Evolutionary conservation across 257 asterid genomes (phyloP).

Genomic region (Solanum chiquidenum): DNA sequence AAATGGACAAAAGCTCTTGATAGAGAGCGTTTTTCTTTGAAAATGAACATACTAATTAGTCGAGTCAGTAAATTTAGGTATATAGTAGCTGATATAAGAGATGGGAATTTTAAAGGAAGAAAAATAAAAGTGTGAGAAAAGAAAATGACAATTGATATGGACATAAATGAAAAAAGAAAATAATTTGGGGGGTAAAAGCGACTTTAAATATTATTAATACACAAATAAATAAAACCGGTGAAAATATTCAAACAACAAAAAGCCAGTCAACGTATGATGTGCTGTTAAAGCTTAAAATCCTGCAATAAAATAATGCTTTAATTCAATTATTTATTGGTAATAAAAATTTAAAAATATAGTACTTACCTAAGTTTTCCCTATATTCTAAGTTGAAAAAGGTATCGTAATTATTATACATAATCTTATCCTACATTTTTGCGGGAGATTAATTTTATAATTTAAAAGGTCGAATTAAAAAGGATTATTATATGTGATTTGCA

Average conservation of each 20-base stretch:
- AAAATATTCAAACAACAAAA: slow-evolving; percentile 1
- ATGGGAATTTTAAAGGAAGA: not conserved
- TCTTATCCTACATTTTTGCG: not conserved
- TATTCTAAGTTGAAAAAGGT: not conserved
- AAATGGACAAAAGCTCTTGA: not conserved
- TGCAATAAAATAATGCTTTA: slow-evolving; percentile 2
- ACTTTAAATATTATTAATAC: not conserved
- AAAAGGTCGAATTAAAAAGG: not conserved
- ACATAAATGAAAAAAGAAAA: not conserved
- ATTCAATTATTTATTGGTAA: not conserved
- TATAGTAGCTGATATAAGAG: not conserved
- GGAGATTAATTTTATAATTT: not conserved
- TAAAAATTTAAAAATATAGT: not conserved
- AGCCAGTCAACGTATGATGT: slow-evolving; percentile 13
- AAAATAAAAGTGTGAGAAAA: not conserved
- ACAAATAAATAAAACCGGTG: not conserved
- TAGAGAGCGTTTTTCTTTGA: rapidly evolving
- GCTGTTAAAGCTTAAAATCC: slow-evolving; percentile 18
- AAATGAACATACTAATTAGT: not conserved
- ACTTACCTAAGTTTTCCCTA: not conserved
- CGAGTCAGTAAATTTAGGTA: not conserved
- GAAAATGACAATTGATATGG: not conserved
- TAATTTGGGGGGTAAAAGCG: not conserved
- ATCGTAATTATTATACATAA: not conserved
- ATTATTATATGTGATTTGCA: not conserved